phyloP scores from a whole-genome alignment of 2,329 filamentous ascomycete species.

The Alternaria solani region DNA sequence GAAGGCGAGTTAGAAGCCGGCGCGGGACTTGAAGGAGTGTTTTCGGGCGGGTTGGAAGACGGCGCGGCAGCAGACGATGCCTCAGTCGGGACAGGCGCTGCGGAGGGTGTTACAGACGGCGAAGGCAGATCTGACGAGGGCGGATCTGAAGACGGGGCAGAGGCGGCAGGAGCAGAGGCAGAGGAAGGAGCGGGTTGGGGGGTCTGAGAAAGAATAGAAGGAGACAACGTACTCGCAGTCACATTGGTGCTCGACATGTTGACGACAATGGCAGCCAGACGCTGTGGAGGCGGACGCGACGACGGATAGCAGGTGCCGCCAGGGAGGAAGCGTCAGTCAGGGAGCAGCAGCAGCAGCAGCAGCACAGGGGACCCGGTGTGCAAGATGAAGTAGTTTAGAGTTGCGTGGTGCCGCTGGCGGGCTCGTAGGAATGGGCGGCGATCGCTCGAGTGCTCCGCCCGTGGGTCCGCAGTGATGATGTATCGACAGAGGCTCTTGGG shows the following conservation, averaged over 20 bases:
- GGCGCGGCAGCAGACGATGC: constrained; percentile 26
- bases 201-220: constrained; percentile 22
- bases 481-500: constrained; percentile 15
- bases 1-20: constrained; percentile 28
- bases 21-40: constrained; percentile 23
- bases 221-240: constrained; percentile 47
- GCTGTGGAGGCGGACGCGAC: constrained; percentile 9
- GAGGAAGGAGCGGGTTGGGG: constrained; percentile 15
- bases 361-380: constrained; percentile 7
- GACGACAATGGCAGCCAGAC: constrained; percentile 23
- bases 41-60: constrained; percentile 21
- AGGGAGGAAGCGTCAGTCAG: constrained; percentile 2
- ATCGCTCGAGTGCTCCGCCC: constrained; percentile 21
- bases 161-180: constrained; percentile 19
- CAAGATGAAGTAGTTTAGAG: constrained; percentile 30
- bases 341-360: not conserved
- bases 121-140: constrained; percentile 18
- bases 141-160: constrained; percentile 18
- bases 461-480: constrained; percentile 32
- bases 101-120: constrained; percentile 32
- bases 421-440: constrained; percentile 18
- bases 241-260: constrained; percentile 41
- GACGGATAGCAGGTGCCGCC: constrained; percentile 9
- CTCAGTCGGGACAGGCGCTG: constrained; percentile 32
- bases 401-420: constrained; percentile 17